phyloP scores from a whole-genome alignment of 2,329 filamentous ascomycete genomes.

The Calonectria multiphialidica region DNA sequence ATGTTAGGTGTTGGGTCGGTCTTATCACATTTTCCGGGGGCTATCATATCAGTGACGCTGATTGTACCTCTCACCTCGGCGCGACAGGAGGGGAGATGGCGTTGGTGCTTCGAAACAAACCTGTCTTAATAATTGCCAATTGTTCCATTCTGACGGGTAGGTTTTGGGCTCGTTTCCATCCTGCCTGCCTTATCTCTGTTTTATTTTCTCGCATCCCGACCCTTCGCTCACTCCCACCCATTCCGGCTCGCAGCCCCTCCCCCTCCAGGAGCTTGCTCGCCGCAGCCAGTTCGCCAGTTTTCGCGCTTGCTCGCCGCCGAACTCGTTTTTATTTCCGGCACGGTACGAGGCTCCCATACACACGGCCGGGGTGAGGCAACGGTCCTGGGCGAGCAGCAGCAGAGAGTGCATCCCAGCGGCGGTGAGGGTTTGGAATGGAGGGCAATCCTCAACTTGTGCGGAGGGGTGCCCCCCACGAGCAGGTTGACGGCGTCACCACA shows the following conservation, averaged over 20 bases:
- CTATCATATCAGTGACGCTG: conserved; percentile 29
- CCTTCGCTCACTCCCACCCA: neutral
- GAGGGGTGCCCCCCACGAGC: conserved; percentile 20
- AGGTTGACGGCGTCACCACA: conserved; percentile 1
- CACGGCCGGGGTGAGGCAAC: neutral
- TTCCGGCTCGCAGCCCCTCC: neutral
- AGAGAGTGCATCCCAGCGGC: conserved; percentile 23
- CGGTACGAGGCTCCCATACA: neutral
- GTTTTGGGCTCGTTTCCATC: conserved; percentile 3
- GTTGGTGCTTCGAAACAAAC: conserved; percentile 11
- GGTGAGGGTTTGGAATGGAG: conserved; percentile 41
- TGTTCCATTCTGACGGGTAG: conserved; percentile 1
- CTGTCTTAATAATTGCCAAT: conserved; percentile 24
- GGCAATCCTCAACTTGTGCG: conserved; percentile 36
- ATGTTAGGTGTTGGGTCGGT: conserved; percentile 13
- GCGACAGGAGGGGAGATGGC: conserved; percentile 20
- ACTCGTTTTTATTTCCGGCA: neutral
- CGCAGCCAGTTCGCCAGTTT: neutral
- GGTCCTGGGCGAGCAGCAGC: neutral
- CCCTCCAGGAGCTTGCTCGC: neutral
- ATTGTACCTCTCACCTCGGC: conserved; percentile 16
- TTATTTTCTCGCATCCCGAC: neutral
- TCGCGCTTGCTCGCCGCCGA: neutral
- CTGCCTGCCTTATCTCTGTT: conserved; percentile 4
- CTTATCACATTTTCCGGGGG: conserved; percentile 27